A percentile compares a stretch with the other conserved stretches of the same genome.
Conservation (phyloP, 352 stramenopile genomes). For the Pythium utonaiense region DNA sequence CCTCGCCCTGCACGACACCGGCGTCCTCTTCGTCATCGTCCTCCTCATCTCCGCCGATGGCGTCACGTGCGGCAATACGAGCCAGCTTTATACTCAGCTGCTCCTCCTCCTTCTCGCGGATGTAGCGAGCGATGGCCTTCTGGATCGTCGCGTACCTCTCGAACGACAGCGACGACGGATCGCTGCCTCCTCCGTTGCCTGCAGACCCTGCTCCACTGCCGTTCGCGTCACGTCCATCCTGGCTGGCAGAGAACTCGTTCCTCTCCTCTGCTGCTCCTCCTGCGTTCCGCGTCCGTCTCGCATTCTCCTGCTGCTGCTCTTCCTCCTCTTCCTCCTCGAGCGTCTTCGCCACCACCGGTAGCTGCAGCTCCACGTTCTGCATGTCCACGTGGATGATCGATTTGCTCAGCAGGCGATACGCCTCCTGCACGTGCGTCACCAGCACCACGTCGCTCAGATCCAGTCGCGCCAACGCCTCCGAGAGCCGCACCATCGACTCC, state of each 20-base stretch:
- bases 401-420: conserved; percentile 96
- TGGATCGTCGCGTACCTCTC: conserved; percentile 82
- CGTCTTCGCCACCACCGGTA: conserved; percentile 45
- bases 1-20: conserved; percentile 68
- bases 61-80: conserved; percentile 25
- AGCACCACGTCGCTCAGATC: conserved; percentile 93
- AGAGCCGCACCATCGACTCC: conserved; percentile 98
- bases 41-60: conserved; percentile 31
- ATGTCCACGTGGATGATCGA: conserved; percentile 99
- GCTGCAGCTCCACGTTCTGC: conserved; percentile 93
- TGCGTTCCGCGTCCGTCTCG: neutral
- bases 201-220: conserved; percentile 7
- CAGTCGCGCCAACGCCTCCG: conserved; percentile 93
- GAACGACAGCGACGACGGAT: conserved; percentile 60
- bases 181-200: conserved; percentile 9
- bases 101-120: conserved; percentile 78
- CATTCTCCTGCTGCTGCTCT: conserved; percentile 1
- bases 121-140: conserved; percentile 70
- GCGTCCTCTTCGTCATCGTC: conserved; percentile 53
- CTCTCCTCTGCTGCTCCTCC: neutral
- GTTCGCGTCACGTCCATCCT: conserved; percentile 14
- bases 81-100: conserved; percentile 44
- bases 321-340: conserved; percentile 34
- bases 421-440: conserved; percentile 93
- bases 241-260: neutral